Conservation (phyloP, 78 protist species). For the Polysphondylium violaceum region DNA sequence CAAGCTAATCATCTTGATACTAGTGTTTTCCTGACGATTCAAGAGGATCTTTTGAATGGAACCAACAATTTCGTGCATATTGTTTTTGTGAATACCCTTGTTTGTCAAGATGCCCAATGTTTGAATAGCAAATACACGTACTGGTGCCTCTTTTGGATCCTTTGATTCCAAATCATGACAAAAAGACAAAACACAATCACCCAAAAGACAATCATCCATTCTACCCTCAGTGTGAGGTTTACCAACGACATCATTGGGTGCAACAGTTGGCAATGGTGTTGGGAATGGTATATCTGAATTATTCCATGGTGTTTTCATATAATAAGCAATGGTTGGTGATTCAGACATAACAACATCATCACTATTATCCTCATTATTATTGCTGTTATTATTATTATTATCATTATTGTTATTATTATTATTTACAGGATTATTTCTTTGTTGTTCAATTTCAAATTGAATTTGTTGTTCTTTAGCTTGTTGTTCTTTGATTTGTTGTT, state of each 20-base stretch:
- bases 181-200: constrained; percentile 65
- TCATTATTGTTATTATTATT: neutral
- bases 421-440: neutral
- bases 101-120: constrained; percentile 17
- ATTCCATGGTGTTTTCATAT: constrained; percentile 21
- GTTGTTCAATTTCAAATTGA: neutral
- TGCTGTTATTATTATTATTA: neutral
- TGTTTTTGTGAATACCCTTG: constrained; percentile 68
- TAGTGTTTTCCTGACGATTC: constrained; percentile 7
- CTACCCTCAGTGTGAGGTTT: constrained; percentile 69
- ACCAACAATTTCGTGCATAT: constrained; percentile 42
- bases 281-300: constrained; percentile 50
- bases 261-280: constrained; percentile 14
- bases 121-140: constrained; percentile 62
- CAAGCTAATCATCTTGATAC: constrained; percentile 56
- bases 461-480: constrained; percentile 35
- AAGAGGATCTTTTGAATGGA: constrained; percentile 36
- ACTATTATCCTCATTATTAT: neutral
- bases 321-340: neutral
- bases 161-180: constrained; percentile 71
- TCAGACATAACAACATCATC: neutral
- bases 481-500: constrained; percentile 3
- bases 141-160: constrained; percentile 49
- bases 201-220: constrained; percentile 57
- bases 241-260: constrained; percentile 30